phyloP scores from a whole-genome alignment of 2,329 filamentous ascomycete species.

The Sporothrix inflata region DNA sequence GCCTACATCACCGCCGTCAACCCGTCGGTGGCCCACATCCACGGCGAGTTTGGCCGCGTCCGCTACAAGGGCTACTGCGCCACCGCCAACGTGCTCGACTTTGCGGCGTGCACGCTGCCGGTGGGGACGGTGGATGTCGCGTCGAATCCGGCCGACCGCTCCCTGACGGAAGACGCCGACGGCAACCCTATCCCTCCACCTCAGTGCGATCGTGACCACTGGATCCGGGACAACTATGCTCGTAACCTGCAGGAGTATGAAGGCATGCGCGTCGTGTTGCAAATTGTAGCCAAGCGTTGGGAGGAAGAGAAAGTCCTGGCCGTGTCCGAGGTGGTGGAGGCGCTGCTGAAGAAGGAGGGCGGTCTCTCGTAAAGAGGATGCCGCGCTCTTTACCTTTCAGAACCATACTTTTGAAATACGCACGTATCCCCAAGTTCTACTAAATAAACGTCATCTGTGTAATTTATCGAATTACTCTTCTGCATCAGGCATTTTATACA shows the following conservation, averaged over 20 bases:
- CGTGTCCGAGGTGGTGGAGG: background rate
- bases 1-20: conserved; percentile 27
- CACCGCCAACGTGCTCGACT: conserved; percentile 24
- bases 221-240: background rate
- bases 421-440: no score
- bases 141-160: background rate
- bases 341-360: background rate
- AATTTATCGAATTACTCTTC: no score
- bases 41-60: conserved; percentile 22
- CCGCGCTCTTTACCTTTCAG: no score
- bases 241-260: background rate
- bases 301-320: conserved; percentile 6
- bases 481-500: no score
- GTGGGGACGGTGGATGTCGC: background rate
- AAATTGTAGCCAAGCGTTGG: background rate
- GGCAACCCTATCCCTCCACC: background rate
- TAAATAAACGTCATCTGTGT: no score
- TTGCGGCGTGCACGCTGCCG: conserved; percentile 22
- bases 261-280: background rate
- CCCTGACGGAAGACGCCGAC: background rate
- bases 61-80: conserved; percentile 24
- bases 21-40: conserved; percentile 21
- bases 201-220: background rate
- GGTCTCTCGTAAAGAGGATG: no score
- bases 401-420: no score